Conservation (phyloP, 257 asterid species). For the Rubia yunnanensis region DNA sequence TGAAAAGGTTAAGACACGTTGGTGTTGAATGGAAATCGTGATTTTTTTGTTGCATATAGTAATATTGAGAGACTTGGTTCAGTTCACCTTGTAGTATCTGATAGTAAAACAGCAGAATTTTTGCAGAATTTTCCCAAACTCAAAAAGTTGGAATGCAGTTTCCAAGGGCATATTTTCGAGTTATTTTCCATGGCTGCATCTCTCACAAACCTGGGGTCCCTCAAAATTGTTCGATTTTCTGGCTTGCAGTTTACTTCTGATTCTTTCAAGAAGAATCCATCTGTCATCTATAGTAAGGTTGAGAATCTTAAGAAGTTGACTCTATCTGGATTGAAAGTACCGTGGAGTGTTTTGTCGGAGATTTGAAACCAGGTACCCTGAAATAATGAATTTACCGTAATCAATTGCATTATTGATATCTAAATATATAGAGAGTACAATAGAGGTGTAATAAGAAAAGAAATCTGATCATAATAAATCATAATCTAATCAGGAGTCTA, state of each 20-base stretch:
- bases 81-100: neutral
- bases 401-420: no score
- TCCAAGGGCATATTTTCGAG: no score
- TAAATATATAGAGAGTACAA: no score
- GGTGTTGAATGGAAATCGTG: neutral
- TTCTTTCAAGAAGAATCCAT: neutral
- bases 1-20: neutral
- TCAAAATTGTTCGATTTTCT: neutral
- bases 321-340: neutral
- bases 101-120: neutral
- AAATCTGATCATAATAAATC: no score
- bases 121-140: neutral
- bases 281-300: neutral
- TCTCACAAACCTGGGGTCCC: neutral
- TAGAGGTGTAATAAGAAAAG: no score
- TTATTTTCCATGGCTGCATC: neutral
- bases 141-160: neutral
- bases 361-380: neutral
- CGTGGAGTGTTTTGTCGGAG: neutral
- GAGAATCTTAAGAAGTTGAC: neutral
- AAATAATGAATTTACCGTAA: no score
- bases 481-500: no score
- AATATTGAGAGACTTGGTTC: slow-evolving; percentile 3
- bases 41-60: neutral
- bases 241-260: neutral